Conservation (phyloP, 192 early-diverging fungal species). For the Backusella sp. region DNA sequence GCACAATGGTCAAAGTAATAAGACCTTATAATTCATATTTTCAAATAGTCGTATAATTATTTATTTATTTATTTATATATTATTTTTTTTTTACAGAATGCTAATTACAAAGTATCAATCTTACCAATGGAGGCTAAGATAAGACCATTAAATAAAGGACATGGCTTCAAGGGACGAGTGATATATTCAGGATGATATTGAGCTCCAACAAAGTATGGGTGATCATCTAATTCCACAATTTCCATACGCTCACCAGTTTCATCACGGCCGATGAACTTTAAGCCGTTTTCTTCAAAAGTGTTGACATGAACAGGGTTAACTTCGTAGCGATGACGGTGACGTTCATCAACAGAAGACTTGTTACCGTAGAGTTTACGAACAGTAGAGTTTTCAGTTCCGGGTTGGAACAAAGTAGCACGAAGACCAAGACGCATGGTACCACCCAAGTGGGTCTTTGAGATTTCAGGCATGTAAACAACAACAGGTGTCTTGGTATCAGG, state of each 20-base stretch:
- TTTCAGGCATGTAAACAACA: conserved; percentile 99
- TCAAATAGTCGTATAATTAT: not conserved
- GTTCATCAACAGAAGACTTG: conserved; percentile 70
- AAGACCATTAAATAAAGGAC: conserved; percentile 91
- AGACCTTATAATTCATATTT: not conserved
- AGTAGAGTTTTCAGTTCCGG: conserved; percentile 59
- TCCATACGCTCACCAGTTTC: conserved; percentile 98
- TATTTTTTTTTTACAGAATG: conserved; percentile 3
- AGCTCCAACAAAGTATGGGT: conserved; percentile 92
- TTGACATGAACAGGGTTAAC: conserved; percentile 87
- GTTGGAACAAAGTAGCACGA: conserved; percentile 78
- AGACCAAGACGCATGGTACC: conserved; percentile 96
- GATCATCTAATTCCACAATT: conserved; percentile 83
- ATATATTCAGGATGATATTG: conserved; percentile 99
- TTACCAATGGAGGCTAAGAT: conserved; percentile 82
- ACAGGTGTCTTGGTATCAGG: conserved; percentile 68
- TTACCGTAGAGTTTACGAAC: conserved; percentile 68
- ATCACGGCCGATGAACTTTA: conserved; percentile 90
- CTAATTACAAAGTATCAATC: conserved; percentile 48
- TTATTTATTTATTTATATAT: not conserved
- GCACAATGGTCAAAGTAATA: not conserved
- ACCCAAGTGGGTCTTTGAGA: conserved; percentile 86
- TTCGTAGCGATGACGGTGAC: conserved; percentile 98
- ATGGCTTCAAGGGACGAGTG: conserved; percentile 90
- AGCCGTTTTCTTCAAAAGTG: conserved; percentile 75